Conservation (phyloP, 257 asterid genomes). For the Fraxinus cuspidata region DNA sequence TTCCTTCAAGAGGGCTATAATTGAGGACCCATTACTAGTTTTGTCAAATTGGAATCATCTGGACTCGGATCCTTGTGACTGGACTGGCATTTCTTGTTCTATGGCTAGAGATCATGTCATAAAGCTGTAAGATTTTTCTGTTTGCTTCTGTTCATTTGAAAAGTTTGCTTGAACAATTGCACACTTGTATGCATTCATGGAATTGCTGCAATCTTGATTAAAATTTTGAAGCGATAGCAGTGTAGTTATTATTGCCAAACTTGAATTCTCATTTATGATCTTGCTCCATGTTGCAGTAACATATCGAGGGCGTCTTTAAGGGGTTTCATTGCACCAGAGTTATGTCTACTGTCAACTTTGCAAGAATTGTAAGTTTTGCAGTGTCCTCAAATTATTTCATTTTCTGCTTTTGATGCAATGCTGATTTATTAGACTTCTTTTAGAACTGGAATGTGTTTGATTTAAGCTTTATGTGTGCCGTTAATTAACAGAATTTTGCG, state of each 20-base stretch:
- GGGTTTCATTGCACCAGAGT: conserved; percentile 79
- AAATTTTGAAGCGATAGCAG: not conserved
- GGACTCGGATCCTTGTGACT: conserved; percentile 77
- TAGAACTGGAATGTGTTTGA: not conserved
- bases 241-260: not conserved
- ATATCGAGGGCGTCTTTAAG: conserved; percentile 65
- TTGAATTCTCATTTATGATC: conserved; percentile 22
- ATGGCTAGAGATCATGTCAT: conserved; percentile 62
- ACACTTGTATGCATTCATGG: not conserved
- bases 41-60: conserved; percentile 73
- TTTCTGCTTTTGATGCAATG: not conserved
- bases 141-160: conserved; percentile 14
- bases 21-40: conserved; percentile 67
- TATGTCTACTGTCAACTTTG: conserved; percentile 53
- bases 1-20: conserved; percentile 78
- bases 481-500: conserved; percentile 60
- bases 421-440: not conserved
- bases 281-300: conserved; percentile 57
- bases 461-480: conserved; percentile 21
- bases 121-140: conserved; percentile 66
- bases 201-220: conserved; percentile 2
- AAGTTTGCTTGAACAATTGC: not conserved
- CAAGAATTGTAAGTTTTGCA: conserved; percentile 71
- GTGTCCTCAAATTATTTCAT: not conserved
- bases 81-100: conserved; percentile 79